Percentiles rank a stretch among this genome's conserved stretches.
phyloP scores from a whole-genome alignment of 2,329 filamentous ascomycete genomes.

The Penicillium nordicum region DNA sequence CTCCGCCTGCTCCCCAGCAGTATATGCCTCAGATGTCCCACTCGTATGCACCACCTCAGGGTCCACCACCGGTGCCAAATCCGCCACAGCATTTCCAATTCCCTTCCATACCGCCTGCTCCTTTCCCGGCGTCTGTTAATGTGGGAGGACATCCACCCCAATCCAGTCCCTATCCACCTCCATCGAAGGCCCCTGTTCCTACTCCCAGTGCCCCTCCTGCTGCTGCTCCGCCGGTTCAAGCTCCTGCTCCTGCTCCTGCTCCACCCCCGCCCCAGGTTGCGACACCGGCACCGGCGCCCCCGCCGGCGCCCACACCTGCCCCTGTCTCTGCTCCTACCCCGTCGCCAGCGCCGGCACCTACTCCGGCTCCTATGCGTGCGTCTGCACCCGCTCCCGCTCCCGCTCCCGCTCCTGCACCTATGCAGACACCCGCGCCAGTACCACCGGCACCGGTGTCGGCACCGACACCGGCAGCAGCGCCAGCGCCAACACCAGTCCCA shows the following conservation, averaged over 20 bases:
- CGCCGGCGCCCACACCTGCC: conserved; percentile 16
- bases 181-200: conserved; percentile 18
- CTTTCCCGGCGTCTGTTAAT: conserved; percentile 31
- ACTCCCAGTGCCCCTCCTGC: conserved; percentile 8
- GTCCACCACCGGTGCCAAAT: conserved; percentile 30
- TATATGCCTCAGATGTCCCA: conserved; percentile 37
- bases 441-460: conserved; percentile 7
- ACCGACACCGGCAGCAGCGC: conserved; percentile 18
- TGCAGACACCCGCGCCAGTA: conserved; percentile 15
- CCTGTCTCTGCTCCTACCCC: conserved; percentile 22
- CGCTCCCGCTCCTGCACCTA: conserved; percentile 1
- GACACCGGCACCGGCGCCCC: conserved; percentile 7
- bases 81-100: conserved; percentile 38
- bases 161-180: conserved; percentile 23
- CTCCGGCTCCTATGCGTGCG: conserved; percentile 11
- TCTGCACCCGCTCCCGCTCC: conserved; percentile 3
- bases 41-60: conserved; percentile 30
- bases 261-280: conserved; percentile 17
- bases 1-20: conserved; percentile 30
- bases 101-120: conserved; percentile 34
- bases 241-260: conserved; percentile 15
- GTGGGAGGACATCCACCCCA: conserved; percentile 23
- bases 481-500: conserved; percentile 16
- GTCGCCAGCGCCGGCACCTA: not conserved
- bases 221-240: conserved; percentile 5